phyloP scores from a whole-genome alignment of 257 asterid genomes.

The Solanum neorickii region DNA sequence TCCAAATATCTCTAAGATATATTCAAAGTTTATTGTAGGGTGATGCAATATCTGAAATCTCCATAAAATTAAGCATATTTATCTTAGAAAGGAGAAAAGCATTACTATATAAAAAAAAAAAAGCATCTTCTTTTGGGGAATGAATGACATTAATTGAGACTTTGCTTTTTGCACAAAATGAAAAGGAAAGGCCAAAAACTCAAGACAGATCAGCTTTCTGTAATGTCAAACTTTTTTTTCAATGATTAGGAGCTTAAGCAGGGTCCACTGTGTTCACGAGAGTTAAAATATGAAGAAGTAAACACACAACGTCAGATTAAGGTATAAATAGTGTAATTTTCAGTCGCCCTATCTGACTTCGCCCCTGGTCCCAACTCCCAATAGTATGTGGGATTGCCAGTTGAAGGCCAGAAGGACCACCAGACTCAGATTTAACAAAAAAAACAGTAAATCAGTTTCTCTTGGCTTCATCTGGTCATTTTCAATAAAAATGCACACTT shows the following conservation, averaged over 20 bases:
- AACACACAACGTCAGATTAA: not conserved
- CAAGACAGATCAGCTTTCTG: not conserved
- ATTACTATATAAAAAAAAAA: not conserved
- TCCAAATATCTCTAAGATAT: not conserved
- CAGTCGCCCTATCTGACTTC: not conserved
- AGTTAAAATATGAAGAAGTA: not conserved
- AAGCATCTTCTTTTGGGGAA: not conserved
- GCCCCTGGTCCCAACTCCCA: not conserved
- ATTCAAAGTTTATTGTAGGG: not conserved
- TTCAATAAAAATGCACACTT: not conserved
- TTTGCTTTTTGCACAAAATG: not conserved
- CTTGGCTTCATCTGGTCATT: not conserved
- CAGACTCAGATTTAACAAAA: not conserved
- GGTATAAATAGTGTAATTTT: not conserved
- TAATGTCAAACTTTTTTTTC: not conserved
- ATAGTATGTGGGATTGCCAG: not conserved
- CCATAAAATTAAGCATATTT: not conserved
- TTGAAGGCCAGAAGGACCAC: not conserved
- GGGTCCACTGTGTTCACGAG: not conserved
- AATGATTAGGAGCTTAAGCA: not conserved
- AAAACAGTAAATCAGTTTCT: not conserved
- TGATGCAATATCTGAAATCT: not conserved
- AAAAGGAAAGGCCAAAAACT: not conserved
- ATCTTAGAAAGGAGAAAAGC: not conserved
- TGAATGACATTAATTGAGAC: not conserved